Base-by-base conservation (phyloP, 2,329 filamentous ascomycete species). In the Neofusicoccum kwambonambiense region DNA sequence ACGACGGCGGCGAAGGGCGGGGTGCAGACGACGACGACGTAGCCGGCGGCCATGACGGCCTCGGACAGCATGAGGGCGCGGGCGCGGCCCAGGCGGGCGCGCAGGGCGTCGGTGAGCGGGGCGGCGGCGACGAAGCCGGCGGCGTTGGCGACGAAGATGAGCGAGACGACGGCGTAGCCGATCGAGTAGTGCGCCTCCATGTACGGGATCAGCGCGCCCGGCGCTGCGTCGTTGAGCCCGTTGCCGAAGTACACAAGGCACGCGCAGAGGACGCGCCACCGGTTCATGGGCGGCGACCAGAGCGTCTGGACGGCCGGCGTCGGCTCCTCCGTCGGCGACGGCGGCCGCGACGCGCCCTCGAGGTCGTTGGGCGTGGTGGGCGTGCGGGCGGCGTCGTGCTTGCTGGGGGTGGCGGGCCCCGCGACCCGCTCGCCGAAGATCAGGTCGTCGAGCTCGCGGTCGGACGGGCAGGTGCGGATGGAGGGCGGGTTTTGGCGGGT, bases 61-160 rank as follows among this genome's bases (percentile, higher is more conserved):
- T 89, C 84, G 31, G 86, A 80, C 12, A 90, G 65, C 41, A 87
- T 85, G 31, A 92, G 80, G 0, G 87, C 83, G 69, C 83, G 87
- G 4, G 87, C 87, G 54, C 89, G 84, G 7, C 92, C 91, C 2
- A 93, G 76, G 19, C 83, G 84, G 5, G 79, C 77, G 62, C 88
- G 83, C 3, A 93, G 79, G 1, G 79, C 76, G 70, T 93, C 89
- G n/a, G 89, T 84, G 67, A 89, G 82, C 42, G 89, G 85, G 1
- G 91, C 91, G 1, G 90, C 89, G 12, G 84, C 75, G 71, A 96
- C 88, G 78, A 92, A 96, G 15, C 92, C 92, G 4, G 89, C 68
- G 0, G 92, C 91, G 70, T 91, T 91, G 50, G 89, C 86, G 35
- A 95, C 85, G 79, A 95, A 96, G 71, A 96, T 91, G 42, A 94